Conservation (phyloP, 805 yeast species). For the Candida boidinii region DNA sequence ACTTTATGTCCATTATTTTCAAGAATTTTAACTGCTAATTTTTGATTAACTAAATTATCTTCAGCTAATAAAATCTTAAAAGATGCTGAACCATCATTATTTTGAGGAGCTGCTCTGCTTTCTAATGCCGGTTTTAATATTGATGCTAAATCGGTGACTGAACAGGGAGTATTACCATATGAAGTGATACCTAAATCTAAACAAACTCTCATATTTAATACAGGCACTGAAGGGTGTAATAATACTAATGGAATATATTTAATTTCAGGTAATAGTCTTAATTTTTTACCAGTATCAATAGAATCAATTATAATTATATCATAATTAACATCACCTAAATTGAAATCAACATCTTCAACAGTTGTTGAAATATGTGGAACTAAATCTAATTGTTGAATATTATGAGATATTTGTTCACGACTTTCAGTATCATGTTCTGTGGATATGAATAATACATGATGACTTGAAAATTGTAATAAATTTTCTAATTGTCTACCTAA, state of each 20-base stretch:
- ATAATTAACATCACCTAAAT: conserved; percentile 51
- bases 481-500: conserved; percentile 59
- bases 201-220: conserved; percentile 72
- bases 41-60: conserved; percentile 82
- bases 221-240: conserved; percentile 66
- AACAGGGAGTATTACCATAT: conserved; percentile 83
- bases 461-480: conserved; percentile 62
- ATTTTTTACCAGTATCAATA: conserved; percentile 60
- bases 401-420: conserved; percentile 39
- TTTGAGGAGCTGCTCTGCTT: conserved; percentile 70
- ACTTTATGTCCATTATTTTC: conserved; percentile 83
- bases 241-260: conserved; percentile 81
- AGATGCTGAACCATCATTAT: conserved; percentile 68
- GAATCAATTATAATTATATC: conserved; percentile 82
- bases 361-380: conserved; percentile 52
- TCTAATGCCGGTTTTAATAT: conserved; percentile 81
- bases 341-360: conserved; percentile 47
- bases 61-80: conserved; percentile 76
- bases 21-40: conserved; percentile 74
- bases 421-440: conserved; percentile 49
- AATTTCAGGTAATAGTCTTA: conserved; percentile 65
- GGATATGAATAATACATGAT: conserved; percentile 62
- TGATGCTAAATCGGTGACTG: conserved; percentile 72
- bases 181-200: conserved; percentile 81
- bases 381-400: conserved; percentile 47